phyloP scores from a whole-genome alignment of 2,329 filamentous ascomycete species.

The Ceratocystis harringtonii region DNA sequence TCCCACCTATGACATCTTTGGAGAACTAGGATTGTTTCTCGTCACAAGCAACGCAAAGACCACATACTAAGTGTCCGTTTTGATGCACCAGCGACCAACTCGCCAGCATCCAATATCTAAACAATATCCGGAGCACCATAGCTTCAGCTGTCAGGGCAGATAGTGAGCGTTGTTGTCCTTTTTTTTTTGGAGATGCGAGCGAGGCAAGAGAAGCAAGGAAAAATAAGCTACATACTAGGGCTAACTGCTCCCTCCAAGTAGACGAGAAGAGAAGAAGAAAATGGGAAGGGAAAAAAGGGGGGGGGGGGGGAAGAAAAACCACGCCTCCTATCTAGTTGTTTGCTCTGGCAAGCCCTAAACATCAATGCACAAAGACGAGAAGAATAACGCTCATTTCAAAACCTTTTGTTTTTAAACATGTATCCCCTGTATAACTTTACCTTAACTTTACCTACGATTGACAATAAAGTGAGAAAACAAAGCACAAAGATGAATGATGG shows the following conservation, averaged over 20 bases:
- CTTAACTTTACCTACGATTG: background rate
- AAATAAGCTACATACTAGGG: conserved; percentile 1
- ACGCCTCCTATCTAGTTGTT: background rate
- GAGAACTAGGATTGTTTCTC: background rate
- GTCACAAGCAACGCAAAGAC: background rate
- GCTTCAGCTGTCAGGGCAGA: conserved; percentile 7
- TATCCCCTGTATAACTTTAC: background rate
- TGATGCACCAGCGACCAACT: background rate
- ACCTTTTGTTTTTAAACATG: background rate
- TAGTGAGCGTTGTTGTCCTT: background rate
- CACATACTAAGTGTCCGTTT: background rate
- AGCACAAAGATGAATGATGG: background rate
- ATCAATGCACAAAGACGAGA: background rate
- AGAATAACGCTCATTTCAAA: background rate
- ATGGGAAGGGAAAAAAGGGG: background rate
- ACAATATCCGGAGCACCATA: background rate
- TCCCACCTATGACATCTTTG: background rate
- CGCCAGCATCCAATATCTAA: background rate
- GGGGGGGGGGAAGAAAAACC: no score
- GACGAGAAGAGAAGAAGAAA: background rate
- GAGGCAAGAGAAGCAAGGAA: background rate
- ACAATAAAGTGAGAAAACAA: background rate
- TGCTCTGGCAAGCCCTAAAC: background rate
- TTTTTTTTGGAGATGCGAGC: background rate
- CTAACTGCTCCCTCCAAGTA: background rate